Evolutionary conservation across 331 rosid species (phyloP), one percentile per base, ranked within the genome.

Genomic region (Malus hybrid): DNA sequence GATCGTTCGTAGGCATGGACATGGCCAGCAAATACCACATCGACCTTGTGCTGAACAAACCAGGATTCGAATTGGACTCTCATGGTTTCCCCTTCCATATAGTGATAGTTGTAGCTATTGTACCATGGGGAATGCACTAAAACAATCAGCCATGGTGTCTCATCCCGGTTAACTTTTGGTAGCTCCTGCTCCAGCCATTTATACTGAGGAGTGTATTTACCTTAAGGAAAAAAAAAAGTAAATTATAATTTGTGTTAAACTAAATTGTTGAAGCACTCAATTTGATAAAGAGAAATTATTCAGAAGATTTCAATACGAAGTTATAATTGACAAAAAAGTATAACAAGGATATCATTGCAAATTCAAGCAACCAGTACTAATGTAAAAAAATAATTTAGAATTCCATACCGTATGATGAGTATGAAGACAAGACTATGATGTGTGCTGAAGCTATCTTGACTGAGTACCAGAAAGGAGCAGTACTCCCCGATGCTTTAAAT

Each of bases 381-480:
- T 39, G 46, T 39, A 10, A 42, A 42, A 39, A 42, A 46, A 10
- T 6, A 50, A 70, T 33, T 44, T 9, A 71, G 15, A 13, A 15
- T 5, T 26, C 22, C 13, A 75, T 82, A 89, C 96, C 96, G 61
- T 75, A 85, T 8, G 96, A 88, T 22, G 97, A 89, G 75, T 89
- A 92, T 7, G 93, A 74, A 74, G 96, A 72, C 78, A 92, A 64
- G 57, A 92, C 93, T 44, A 88, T 87, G 86, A 92, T 80, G 85
- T 88, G 73, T 3, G 96, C 85, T 0, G 96, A 81, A 67, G 90
- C 97, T 83, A 90, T 89, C 89, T 85, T 89, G 88, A 89, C 78
- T 50, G 97, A 86, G 83, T 92, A 89, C 96, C 90, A 89, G 28
- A 85, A 82, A 0, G 97, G 93, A 44, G 90, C 63, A 28, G 96